A percentile compares a stretch with the other conserved stretches of the same genome.
phyloP scores from a whole-genome alignment of 192 early-diverging fungal species.

The Pecoramyces ruminantium region DNA sequence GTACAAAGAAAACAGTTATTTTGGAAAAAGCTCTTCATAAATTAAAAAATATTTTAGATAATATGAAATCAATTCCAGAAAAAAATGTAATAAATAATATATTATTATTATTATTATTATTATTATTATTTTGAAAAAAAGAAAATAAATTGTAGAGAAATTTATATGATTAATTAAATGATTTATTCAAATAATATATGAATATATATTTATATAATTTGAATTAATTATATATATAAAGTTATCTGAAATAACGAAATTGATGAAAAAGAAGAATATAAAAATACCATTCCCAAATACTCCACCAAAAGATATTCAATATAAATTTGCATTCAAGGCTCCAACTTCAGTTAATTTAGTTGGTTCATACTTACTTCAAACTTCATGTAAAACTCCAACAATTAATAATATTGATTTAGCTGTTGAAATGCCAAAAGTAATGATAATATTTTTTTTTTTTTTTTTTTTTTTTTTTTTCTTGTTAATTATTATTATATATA shows the following conservation, averaged over 20 bases:
- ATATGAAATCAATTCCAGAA: conserved; percentile 27
- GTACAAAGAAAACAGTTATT: conserved; percentile 30
- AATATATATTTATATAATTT: conserved; percentile 1
- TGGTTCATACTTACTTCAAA: conserved; percentile 75
- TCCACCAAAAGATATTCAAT: conserved; percentile 48
- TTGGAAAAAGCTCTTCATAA: conserved; percentile 47
- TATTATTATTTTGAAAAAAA: no score
- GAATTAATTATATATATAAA: not conserved
- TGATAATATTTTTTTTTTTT: not conserved
- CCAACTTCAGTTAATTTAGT: conserved; percentile 63
- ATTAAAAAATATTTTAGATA: conserved; percentile 51
- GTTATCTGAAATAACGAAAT: conserved; percentile 16
- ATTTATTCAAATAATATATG: no score
- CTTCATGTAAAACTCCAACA: conserved; percentile 29
- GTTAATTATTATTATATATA: conserved; percentile 11
- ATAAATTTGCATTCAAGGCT: conserved; percentile 61
- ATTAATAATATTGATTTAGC: conserved; percentile 75
- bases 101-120: not conserved
- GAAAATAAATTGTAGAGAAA: no score
- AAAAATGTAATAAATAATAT: conserved; percentile 16
- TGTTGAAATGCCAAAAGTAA: conserved; percentile 70
- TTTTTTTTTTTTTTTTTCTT: not conserved
- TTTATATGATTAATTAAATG: no score
- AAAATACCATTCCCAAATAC: conserved; percentile 39
- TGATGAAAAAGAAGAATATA: conserved; percentile 44